A percentile compares a stretch with the other conserved stretches of the same genome.
These are phyloP conservation scores for Williopsis jadinii DNA, from an alignment of 1,139 yeast species.

Conservation along the genomic window DNA sequence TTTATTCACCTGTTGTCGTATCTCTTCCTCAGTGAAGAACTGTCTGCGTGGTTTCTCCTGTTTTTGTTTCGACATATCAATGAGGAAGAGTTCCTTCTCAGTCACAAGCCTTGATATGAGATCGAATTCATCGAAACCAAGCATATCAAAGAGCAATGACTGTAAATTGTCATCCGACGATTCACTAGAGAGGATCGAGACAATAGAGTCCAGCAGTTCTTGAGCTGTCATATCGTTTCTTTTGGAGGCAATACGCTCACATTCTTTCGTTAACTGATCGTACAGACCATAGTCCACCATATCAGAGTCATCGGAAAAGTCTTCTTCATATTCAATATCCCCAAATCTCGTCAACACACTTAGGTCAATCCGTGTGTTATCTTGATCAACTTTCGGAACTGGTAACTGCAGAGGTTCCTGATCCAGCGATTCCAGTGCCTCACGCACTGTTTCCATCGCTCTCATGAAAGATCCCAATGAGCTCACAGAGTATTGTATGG, in stretches of 20 bases:
- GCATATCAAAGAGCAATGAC: constrained; percentile 54
- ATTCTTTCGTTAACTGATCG: constrained; percentile 11
- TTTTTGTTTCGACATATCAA: constrained; percentile 17
- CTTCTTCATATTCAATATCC: constrained; percentile 26
- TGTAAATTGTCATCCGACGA: constrained; percentile 26
- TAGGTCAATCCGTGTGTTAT: constrained; percentile 15
- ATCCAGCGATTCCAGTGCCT: constrained; percentile 32
- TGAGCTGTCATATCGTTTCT: constrained; percentile 16
- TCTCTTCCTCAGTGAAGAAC: constrained; percentile 48
- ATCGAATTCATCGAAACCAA: constrained; percentile 84
- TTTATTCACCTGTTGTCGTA: constrained; percentile 48
- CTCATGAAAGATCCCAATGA: constrained; percentile 73
- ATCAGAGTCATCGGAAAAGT: constrained; percentile 23
- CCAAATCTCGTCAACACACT: constrained; percentile 31
- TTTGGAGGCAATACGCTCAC: constrained; percentile 16
- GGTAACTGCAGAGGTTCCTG: constrained; percentile 19
- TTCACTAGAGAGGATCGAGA: constrained; percentile 24
- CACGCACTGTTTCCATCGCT: constrained; percentile 66
- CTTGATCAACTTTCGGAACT: constrained; percentile 24
- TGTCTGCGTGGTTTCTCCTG: constrained; percentile 16
- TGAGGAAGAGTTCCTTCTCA: constrained; percentile 32
- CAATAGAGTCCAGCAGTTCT: constrained; percentile 18
- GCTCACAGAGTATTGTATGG: constrained; percentile 40
- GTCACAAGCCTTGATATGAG: constrained; percentile 61
- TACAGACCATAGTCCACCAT: constrained; percentile 8